Percentiles rank a stretch among this genome's conserved stretches.
phyloP scores from a whole-genome alignment of 768 basidiomycete species.

The Mycena vitilis region DNA sequence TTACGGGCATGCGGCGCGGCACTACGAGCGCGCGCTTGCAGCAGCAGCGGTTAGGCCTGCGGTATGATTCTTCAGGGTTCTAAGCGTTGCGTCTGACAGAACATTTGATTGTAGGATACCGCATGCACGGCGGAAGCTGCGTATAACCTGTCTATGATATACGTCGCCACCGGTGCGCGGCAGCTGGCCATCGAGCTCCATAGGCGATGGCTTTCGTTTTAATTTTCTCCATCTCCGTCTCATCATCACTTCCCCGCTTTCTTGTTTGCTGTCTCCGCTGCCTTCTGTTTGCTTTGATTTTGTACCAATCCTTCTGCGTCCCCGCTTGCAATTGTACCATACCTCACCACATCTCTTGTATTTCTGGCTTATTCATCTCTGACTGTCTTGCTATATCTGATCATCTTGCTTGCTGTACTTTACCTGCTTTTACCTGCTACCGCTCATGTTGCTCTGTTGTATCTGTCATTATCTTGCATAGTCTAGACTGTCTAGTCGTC shows the following conservation, averaged over 20 bases:
- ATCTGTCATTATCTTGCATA: too few species aligned
- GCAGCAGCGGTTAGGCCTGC: conserved; percentile 53
- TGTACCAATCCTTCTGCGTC: not conserved
- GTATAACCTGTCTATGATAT: conserved; percentile 89
- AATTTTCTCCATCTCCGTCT: not conserved
- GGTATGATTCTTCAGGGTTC: not conserved
- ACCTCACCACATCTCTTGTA: too few species aligned
- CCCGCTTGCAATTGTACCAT: not conserved
- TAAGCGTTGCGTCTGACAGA: not conserved
- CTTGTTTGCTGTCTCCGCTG: not conserved
- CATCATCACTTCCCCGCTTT: not conserved
- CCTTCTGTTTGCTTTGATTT: too few species aligned
- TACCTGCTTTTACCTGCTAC: too few species aligned
- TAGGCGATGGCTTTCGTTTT: conserved; percentile 84
- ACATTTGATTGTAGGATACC: conserved; percentile 49
- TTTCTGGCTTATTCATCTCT: too few species aligned
- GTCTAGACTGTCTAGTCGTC: too few species aligned
- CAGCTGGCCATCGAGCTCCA: conserved; percentile 78
- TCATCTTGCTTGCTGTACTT: too few species aligned
- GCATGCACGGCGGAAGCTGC: conserved; percentile 82
- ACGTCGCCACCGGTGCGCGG: conserved; percentile 80
- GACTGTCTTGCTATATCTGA: too few species aligned
- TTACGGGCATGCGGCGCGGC: conserved; percentile 82
- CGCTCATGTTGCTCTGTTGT: too few species aligned
- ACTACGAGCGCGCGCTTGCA: conserved; percentile 81